These are phyloP conservation scores for Kodamaea fungicola DNA, from an alignment of 1,139 yeast genomes.

Conservation along the genomic window DNA sequence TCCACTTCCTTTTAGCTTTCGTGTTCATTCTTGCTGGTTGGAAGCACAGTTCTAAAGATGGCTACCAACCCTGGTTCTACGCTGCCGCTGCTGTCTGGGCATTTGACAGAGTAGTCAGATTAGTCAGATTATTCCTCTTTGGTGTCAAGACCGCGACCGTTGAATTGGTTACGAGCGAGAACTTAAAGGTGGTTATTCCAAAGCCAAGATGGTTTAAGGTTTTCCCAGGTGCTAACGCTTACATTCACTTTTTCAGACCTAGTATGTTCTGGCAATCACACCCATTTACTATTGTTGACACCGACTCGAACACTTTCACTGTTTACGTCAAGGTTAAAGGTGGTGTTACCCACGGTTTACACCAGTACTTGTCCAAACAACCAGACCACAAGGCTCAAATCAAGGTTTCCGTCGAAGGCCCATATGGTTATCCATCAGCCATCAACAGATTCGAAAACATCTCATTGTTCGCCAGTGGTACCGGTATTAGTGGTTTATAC, in stretches of 20 bases:
- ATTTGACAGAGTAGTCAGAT: constrained; percentile 53
- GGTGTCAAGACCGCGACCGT: constrained; percentile 52
- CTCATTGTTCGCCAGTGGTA: constrained; percentile 63
- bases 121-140: constrained; percentile 44
- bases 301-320: constrained; percentile 26
- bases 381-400: constrained; percentile 39
- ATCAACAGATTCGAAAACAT: constrained; percentile 50
- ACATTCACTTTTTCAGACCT: constrained; percentile 36
- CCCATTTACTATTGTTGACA: constrained; percentile 50
- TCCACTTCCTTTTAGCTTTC: constrained; percentile 58
- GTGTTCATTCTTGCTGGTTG: constrained; percentile 57
- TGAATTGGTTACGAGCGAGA: constrained; percentile 44
- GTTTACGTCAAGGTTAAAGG: constrained; percentile 37
- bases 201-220: constrained; percentile 38
- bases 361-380: constrained; percentile 41
- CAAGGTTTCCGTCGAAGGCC: constrained; percentile 38
- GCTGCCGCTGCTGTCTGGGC: constrained; percentile 64
- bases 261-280: constrained; percentile 55
- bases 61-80: constrained; percentile 44
- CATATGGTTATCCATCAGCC: constrained; percentile 35
- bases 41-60: constrained; percentile 49
- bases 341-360: constrained; percentile 35
- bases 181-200: constrained; percentile 35
- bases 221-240: constrained; percentile 40
- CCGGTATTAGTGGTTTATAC: constrained; percentile 62